Conservation (phyloP, 2,329 filamentous ascomycete species). For the Pseudocercospora crystallina region DNA sequence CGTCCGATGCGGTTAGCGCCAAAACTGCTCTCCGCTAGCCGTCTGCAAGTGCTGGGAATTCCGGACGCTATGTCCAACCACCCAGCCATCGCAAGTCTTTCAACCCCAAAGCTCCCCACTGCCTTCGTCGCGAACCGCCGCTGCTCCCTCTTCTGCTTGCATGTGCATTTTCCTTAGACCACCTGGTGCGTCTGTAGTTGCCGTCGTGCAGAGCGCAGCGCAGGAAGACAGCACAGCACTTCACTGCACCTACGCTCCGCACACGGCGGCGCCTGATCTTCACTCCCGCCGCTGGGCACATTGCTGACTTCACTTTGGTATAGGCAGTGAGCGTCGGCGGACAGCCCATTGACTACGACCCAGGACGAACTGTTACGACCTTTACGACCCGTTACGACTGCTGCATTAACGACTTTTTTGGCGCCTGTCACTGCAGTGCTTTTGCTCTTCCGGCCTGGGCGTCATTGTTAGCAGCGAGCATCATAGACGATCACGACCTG, state of each 20-base stretch:
- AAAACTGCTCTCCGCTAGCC: conserved; percentile 17
- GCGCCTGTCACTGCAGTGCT: conserved; percentile 28
- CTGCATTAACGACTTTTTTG: conserved; percentile 37
- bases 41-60: conserved; percentile 16
- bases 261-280: too few relatives aligned
- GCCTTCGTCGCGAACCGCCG: conserved; percentile 32
- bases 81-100: conserved; percentile 30
- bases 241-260: conserved; percentile 19
- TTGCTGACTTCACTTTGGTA: conserved; percentile 18
- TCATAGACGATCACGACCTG: conserved; percentile 22
- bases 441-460: conserved; percentile 23
- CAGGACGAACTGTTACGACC: conserved; percentile 37
- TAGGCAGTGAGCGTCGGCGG: conserved; percentile 28
- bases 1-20: conserved; percentile 20
- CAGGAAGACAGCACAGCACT: not conserved
- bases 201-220: conserved; percentile 29
- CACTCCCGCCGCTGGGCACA: not conserved
- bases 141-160: conserved; percentile 25
- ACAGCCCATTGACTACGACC: conserved; percentile 28
- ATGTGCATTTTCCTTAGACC: conserved; percentile 37
- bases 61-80: conserved; percentile 27
- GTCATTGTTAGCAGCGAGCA: conserved; percentile 29
- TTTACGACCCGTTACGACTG: conserved; percentile 34
- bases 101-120: conserved; percentile 29
- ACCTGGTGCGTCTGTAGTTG: conserved; percentile 36